Conservation (phyloP, 495 filamentous ascomycete genomes). For the Emericellopsis terricola region DNA sequence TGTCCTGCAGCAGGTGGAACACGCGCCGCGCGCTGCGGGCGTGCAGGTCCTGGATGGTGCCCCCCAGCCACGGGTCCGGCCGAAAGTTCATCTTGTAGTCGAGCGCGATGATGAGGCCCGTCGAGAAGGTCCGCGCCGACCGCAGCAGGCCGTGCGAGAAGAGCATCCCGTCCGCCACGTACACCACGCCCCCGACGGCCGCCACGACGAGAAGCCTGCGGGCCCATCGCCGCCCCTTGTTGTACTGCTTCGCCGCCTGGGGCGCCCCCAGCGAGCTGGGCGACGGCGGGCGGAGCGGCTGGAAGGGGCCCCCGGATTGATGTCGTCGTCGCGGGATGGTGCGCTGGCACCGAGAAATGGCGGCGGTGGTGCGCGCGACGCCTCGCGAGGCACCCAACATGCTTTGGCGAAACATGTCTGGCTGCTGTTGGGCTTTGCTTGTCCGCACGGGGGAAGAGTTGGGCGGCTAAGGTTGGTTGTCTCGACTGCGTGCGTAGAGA, state of each 20-base stretch:
- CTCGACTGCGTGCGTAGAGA: too few relatives aligned
- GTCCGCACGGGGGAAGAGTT: too few relatives aligned
- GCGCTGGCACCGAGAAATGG: not conserved
- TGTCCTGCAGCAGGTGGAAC: constrained; percentile 57
- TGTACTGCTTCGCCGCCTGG: constrained; percentile 43
- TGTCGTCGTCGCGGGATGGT: not conserved
- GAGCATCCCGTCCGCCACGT: constrained; percentile 47
- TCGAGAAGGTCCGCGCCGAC: constrained; percentile 62
- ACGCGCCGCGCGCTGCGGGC: constrained; percentile 64
- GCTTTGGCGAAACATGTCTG: constrained; percentile 3
- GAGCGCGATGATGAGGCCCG: constrained; percentile 62
- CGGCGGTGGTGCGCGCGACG: not conserved
- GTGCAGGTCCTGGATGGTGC: constrained; percentile 56
- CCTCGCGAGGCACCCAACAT: not conserved
- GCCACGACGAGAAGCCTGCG: constrained; percentile 52
- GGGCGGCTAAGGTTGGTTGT: too few relatives aligned
- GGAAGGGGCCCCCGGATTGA: constrained; percentile 21
- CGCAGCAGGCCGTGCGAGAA: constrained; percentile 66
- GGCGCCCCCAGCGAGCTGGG: constrained; percentile 66
- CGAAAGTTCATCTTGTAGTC: constrained; percentile 98
- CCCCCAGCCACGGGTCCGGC: constrained; percentile 44
- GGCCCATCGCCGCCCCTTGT: constrained; percentile 51
- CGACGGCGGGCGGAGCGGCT: constrained; percentile 63
- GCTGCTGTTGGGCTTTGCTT: too few relatives aligned
- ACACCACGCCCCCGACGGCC: constrained; percentile 36